Conservation (phyloP, 2,329 filamentous ascomycete species). For the Microdochium bolleyi region DNA sequence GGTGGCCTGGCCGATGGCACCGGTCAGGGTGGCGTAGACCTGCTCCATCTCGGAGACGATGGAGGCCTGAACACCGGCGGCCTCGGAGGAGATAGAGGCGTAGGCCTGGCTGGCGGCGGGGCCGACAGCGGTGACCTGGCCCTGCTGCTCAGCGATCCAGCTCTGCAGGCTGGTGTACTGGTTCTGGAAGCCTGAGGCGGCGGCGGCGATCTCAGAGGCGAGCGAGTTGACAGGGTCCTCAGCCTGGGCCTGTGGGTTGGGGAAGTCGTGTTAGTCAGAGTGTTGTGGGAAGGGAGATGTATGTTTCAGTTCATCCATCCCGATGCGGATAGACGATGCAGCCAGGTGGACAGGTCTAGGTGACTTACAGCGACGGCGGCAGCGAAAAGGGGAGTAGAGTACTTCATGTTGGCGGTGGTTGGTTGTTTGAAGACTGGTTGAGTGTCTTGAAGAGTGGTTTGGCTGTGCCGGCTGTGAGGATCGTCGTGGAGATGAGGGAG, state of each 20-base stretch:
- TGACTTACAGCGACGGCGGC: neutral
- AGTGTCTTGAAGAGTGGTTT: neutral
- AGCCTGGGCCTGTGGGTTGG: neutral
- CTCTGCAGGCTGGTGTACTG: slow-evolving; percentile 1
- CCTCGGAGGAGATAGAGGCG: neutral
- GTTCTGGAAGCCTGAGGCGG: neutral
- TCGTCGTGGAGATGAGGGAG: neutral
- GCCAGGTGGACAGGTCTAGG: no score
- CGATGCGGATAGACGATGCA: no score
- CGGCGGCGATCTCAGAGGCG: neutral
- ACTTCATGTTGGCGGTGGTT: neutral
- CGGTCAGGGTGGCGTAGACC: neutral
- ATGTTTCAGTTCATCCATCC: no score
- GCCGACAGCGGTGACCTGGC: neutral
- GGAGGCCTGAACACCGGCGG: neutral
- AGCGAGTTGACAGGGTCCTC: slow-evolving; percentile 1
- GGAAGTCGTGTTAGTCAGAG: neutral
- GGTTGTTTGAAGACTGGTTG: neutral
- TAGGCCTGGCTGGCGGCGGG: neutral
- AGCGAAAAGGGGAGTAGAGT: neutral
- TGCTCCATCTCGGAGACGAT: neutral
- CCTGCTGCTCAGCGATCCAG: neutral
- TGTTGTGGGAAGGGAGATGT: no score
- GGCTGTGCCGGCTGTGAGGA: neutral
- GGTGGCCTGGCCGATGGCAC: neutral